Conservation (phyloP, 2,329 filamentous ascomycete species). For the Aspergillus tamarii region DNA sequence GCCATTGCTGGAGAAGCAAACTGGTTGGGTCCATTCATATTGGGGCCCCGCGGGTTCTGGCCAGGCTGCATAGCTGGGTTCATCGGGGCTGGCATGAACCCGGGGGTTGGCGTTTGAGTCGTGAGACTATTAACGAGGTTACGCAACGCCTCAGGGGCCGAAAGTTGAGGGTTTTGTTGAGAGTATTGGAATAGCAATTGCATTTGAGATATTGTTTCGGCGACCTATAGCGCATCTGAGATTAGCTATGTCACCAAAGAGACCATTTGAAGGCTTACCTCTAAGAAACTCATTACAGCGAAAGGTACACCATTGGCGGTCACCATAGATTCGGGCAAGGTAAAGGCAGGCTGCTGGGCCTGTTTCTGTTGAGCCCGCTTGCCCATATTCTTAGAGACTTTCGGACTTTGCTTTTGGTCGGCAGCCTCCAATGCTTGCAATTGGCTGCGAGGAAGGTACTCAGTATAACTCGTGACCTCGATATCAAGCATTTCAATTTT, state of each 20-base stretch:
- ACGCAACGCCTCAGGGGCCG: conserved; percentile 59
- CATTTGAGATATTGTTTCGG: conserved; percentile 69
- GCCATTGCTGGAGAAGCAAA: conserved; percentile 63
- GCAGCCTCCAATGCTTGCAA: conserved; percentile 54
- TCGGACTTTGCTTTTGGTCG: conserved; percentile 62
- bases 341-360: conserved; percentile 46
- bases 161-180: conserved; percentile 55
- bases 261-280: conserved; percentile 50
- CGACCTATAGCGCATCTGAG: conserved; percentile 52
- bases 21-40: conserved; percentile 51
- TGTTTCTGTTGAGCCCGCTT: conserved; percentile 56
- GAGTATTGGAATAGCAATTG: conserved; percentile 62
- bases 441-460: conserved; percentile 75
- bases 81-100: conserved; percentile 34
- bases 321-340: conserved; percentile 48
- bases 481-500: conserved; percentile 88
- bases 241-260: neutral
- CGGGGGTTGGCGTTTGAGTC: conserved; percentile 36
- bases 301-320: conserved; percentile 59
- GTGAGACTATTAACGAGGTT: conserved; percentile 54
- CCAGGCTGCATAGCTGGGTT: conserved; percentile 41
- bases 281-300: conserved; percentile 63
- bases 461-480: conserved; percentile 73
- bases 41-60: conserved; percentile 46
- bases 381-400: conserved; percentile 58